Percentiles rank a stretch among this genome's conserved stretches.
Evolutionary conservation across 1,284 basidiomycete genomes (phyloP).

Genomic region (Phellinidium pouzarii): DNA sequence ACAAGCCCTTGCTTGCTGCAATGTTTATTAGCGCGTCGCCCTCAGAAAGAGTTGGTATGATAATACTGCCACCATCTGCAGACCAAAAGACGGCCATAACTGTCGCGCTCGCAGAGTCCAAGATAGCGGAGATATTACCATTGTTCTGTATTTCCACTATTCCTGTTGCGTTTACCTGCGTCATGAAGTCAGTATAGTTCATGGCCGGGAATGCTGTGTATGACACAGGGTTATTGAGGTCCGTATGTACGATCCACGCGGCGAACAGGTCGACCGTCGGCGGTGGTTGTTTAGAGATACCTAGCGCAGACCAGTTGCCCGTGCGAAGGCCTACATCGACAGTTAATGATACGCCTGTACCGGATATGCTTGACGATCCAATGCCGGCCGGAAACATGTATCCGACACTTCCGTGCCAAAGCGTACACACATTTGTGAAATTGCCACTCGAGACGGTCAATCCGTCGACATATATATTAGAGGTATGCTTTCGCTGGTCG

Average conservation of each 20-base stretch:
- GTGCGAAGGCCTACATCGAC: constrained; percentile 41
- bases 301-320: constrained; percentile 58
- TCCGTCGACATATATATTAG: constrained; percentile 40
- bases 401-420: constrained; percentile 56
- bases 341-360: constrained; percentile 33
- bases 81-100: constrained; percentile 44
- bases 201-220: constrained; percentile 53
- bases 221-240: constrained; percentile 32
- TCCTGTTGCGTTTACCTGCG: constrained; percentile 22
- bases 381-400: constrained; percentile 34
- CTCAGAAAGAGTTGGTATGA: constrained; percentile 17
- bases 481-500: constrained; percentile 49
- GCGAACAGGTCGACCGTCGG: constrained; percentile 52
- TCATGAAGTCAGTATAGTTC: constrained; percentile 28
- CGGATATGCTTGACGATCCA: background rate
- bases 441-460: constrained; percentile 27
- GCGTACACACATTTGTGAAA: constrained; percentile 31
- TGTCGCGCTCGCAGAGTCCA: constrained; percentile 31
- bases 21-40: constrained; percentile 32
- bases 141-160: constrained; percentile 39
- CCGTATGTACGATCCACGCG: constrained; percentile 48
- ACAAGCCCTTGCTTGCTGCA: constrained; percentile 34
- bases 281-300: constrained; percentile 48
- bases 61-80: constrained; percentile 26
- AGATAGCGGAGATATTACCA: constrained; percentile 34